Evolutionary conservation across 2,329 filamentous ascomycete genomes (phyloP).

Genomic region (Xylariaceae sp.): DNA sequence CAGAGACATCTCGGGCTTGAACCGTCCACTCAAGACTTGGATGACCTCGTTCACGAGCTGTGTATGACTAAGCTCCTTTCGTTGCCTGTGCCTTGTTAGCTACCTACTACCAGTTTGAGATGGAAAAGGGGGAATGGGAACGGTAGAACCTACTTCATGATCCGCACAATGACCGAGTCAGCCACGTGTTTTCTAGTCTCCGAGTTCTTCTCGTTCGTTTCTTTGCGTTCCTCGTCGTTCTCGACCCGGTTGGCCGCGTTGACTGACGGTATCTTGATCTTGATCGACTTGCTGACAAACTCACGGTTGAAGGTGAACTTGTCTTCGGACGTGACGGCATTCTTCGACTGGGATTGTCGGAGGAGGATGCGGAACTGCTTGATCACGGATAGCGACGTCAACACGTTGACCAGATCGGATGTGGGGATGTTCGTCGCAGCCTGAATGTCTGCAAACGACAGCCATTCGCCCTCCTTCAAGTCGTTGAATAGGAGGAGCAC

Average conservation of each 20-base stretch:
- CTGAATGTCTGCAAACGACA: slow-evolving; percentile 73
- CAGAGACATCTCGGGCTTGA: slow-evolving; percentile 70
- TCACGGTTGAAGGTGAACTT: slow-evolving; percentile 75
- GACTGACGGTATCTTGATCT: slow-evolving; percentile 85
- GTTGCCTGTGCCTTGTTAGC: slow-evolving; percentile 47
- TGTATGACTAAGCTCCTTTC: slow-evolving; percentile 65
- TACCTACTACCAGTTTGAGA: neutral
- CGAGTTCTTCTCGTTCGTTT: slow-evolving; percentile 71
- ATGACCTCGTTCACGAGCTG: slow-evolving; percentile 68
- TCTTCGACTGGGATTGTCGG: slow-evolving; percentile 76
- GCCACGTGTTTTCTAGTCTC: slow-evolving; percentile 65
- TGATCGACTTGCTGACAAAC: slow-evolving; percentile 77
- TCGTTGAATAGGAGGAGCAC: slow-evolving; percentile 88
- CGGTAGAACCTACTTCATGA: slow-evolving; percentile 66
- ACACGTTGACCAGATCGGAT: slow-evolving; percentile 66
- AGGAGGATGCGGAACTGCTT: slow-evolving; percentile 70
- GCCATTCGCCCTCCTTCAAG: slow-evolving; percentile 44
- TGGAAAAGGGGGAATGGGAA: neutral
- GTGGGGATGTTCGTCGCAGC: slow-evolving; percentile 72
- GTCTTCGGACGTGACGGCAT: slow-evolving; percentile 65
- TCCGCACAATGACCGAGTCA: slow-evolving; percentile 72
- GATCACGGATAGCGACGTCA: slow-evolving; percentile 77
- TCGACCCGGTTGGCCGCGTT: slow-evolving; percentile 80
- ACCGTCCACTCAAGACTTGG: slow-evolving; percentile 60
- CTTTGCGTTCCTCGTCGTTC: slow-evolving; percentile 60